A percentile compares a stretch with the other conserved stretches of the same genome.
These are phyloP conservation scores for Colletotrichum sp. DNA, from an alignment of 2,329 filamentous ascomycete species.

Conservation along the genomic window DNA sequence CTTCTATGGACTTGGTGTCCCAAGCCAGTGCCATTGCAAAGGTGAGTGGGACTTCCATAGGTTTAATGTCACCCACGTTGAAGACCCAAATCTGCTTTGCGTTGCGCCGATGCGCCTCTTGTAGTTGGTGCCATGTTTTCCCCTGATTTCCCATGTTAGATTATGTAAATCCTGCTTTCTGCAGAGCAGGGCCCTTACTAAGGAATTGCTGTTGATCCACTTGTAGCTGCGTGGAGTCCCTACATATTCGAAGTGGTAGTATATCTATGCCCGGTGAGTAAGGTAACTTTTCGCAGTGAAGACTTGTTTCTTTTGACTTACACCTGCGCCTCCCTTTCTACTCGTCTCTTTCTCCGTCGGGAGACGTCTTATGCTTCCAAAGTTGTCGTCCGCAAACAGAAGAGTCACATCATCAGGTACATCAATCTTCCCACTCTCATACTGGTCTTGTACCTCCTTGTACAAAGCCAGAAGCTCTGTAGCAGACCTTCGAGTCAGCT, in stretches of 20 bases:
- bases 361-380: conserved; percentile 62
- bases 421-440: conserved; percentile 58
- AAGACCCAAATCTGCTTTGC: conserved; percentile 65
- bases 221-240: conserved; percentile 65
- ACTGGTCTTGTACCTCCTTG: conserved; percentile 69
- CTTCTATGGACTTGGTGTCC: conserved; percentile 51
- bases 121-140: conserved; percentile 54
- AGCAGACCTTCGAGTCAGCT: background rate
- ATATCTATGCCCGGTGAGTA: conserved; percentile 31
- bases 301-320: conserved; percentile 28
- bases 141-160: conserved; percentile 27
- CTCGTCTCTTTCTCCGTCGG: conserved; percentile 57
- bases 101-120: conserved; percentile 51
- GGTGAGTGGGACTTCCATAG: conserved; percentile 58
- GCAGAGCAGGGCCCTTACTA: conserved; percentile 36
- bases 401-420: conserved; percentile 67
- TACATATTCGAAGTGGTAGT: conserved; percentile 66
- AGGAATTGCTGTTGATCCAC: conserved; percentile 66
- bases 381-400: conserved; percentile 68
- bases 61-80: conserved; percentile 67
- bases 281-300: conserved; percentile 12
- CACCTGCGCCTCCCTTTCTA: conserved; percentile 61
- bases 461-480: conserved; percentile 68
- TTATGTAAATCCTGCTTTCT: fast-evolving
- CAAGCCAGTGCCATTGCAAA: conserved; percentile 64